Percentiles rank a stretch among this genome's conserved stretches.
Conservation (phyloP, 108 stramenopile genomes). For the Discostella pseudostelligera region DNA sequence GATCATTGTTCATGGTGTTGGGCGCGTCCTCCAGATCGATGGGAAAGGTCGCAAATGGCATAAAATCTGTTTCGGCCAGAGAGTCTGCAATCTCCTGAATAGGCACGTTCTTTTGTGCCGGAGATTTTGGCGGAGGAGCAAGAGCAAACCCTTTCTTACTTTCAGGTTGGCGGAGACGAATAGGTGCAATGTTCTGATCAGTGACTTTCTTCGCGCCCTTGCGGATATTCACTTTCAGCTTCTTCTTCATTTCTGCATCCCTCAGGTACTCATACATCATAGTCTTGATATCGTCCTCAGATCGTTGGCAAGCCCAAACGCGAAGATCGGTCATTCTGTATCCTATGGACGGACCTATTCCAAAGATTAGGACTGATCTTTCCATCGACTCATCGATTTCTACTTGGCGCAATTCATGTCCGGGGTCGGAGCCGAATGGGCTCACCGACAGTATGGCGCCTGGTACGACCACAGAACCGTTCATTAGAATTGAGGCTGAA, state of each 20-base stretch:
- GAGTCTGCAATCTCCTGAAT: constrained; percentile 1
- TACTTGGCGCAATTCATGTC: constrained; percentile 48
- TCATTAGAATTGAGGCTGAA: constrained; percentile 57
- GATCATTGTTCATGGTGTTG: not conserved
- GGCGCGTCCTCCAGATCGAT: not conserved
- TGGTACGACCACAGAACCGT: constrained; percentile 50
- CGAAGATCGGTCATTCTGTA: constrained; percentile 84
- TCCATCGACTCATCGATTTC: constrained; percentile 69
- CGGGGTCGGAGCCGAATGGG: constrained; percentile 40
- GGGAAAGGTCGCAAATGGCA: constrained; percentile 26
- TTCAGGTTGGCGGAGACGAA: constrained; percentile 25
- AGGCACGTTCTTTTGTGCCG: constrained; percentile 11
- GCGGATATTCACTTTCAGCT: constrained; percentile 81
- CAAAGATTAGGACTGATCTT: constrained; percentile 68
- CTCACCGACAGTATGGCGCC: constrained; percentile 31
- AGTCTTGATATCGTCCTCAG: constrained; percentile 71
- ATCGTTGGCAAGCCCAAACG: constrained; percentile 75
- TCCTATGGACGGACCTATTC: constrained; percentile 59
- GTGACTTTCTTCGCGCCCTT: constrained; percentile 42
- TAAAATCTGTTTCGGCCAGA: not conserved
- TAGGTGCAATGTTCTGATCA: constrained; percentile 43
- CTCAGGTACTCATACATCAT: constrained; percentile 84
- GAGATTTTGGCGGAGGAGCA: constrained; percentile 28
- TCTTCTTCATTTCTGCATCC: constrained; percentile 77
- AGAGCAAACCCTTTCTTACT: constrained; percentile 29